Conservation (phyloP, 805 yeast species). For the Yarrowia yakushimensis region DNA sequence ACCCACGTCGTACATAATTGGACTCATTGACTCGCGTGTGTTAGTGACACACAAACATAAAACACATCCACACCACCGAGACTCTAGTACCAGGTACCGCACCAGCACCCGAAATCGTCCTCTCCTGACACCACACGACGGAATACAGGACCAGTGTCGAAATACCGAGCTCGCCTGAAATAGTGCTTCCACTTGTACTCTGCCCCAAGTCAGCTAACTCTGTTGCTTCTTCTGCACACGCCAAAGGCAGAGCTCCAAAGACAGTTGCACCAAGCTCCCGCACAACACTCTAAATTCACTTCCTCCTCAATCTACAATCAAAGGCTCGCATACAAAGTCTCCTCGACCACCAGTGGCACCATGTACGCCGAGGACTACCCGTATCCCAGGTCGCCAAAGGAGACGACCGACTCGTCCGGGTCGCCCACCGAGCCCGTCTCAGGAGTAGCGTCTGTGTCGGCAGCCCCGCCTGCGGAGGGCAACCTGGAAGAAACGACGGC, state of each 20-base stretch:
- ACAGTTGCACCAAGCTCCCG: slow-evolving; percentile 6
- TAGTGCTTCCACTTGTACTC: neutral
- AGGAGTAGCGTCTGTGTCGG: neutral
- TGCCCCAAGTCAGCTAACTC: neutral
- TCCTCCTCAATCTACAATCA: neutral
- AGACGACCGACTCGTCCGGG: slow-evolving; percentile 19
- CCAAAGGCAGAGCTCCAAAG: slow-evolving; percentile 6
- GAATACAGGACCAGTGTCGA: neutral
- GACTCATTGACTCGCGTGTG: too few species aligned
- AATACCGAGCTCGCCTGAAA: neutral
- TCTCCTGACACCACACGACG: neutral
- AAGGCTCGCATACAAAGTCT: slow-evolving; percentile 5
- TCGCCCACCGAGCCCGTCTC: neutral
- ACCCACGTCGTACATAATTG: neutral
- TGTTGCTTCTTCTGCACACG: slow-evolving; percentile 13
- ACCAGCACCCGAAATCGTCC: neutral
- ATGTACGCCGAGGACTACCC: slow-evolving; percentile 18
- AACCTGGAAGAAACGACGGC: neutral
- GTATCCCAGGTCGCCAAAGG: slow-evolving; percentile 18
- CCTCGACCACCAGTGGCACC: neutral
- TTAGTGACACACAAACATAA: too few species aligned
- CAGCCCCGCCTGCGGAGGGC: neutral
- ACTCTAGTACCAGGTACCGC: neutral
- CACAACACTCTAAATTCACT: slow-evolving; percentile 10
- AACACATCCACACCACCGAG: neutral